These are phyloP conservation scores for Priceomyces carsonii DNA, from an alignment of 805 yeast species.

Conservation along the genomic window DNA sequence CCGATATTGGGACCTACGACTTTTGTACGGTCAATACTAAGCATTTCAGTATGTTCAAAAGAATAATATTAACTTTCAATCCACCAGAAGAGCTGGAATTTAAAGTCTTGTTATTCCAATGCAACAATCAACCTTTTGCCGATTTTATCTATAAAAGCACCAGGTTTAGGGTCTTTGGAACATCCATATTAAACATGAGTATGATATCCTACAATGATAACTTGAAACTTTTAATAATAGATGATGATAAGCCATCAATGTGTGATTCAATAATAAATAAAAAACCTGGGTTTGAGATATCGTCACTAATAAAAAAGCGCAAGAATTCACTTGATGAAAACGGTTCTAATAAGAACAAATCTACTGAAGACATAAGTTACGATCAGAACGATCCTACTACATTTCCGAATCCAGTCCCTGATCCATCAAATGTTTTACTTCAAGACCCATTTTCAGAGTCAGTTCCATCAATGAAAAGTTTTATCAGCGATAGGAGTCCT, in stretches of 20 bases:
- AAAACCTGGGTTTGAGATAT: constrained; percentile 25
- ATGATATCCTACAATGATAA: constrained; percentile 30
- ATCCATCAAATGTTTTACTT: constrained; percentile 23
- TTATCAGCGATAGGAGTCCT: constrained; percentile 33
- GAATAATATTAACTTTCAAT: constrained; percentile 30
- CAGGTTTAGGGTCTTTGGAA: constrained; percentile 39
- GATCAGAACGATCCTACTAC: constrained; percentile 10
- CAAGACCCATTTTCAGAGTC: constrained; percentile 9
- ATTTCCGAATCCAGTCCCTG: constrained; percentile 33
- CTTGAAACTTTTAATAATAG: constrained; percentile 34
- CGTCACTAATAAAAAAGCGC: constrained; percentile 15
- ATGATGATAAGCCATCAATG: constrained; percentile 33
- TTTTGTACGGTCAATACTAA: constrained; percentile 36
- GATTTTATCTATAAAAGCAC: constrained; percentile 39
- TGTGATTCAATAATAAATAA: constrained; percentile 36
- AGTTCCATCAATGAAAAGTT: constrained; percentile 5
- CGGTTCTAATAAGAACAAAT: neutral
- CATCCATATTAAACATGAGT: constrained; percentile 31
- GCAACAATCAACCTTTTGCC: constrained; percentile 36
- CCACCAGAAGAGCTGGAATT: constrained; percentile 19
- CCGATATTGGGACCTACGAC: constrained; percentile 29
- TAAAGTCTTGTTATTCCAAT: constrained; percentile 32
- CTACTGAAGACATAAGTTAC: constrained; percentile 2
- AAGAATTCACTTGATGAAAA: constrained; percentile 1
- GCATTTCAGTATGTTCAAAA: constrained; percentile 23